Conservation (phyloP, 2,329 filamentous ascomycete genomes). For the Trichoderma pleuroti region DNA sequence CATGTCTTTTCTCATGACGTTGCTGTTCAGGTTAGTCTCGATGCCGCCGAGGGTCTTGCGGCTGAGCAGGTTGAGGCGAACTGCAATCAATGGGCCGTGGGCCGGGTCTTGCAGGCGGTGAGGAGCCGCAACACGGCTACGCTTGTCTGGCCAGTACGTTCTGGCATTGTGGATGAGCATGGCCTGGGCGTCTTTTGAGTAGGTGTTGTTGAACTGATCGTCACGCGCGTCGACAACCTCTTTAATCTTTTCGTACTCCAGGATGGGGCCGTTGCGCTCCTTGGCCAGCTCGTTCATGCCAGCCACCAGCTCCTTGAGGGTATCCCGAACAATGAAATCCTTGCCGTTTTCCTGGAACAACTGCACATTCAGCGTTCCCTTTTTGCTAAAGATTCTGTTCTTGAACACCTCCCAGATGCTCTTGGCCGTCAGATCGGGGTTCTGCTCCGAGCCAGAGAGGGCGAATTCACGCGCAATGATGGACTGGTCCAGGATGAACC, state of each 20-base stretch:
- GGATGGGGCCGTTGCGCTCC: constrained; percentile 43
- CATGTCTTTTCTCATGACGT: constrained; percentile 51
- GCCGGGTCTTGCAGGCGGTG: constrained; percentile 52
- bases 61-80: constrained; percentile 58
- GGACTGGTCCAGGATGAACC: constrained; percentile 57
- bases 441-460: constrained; percentile 61
- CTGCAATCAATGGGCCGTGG: constrained; percentile 58
- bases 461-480: constrained; percentile 61
- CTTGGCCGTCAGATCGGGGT: constrained; percentile 58
- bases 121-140: constrained; percentile 49
- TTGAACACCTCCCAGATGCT: constrained; percentile 50
- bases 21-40: constrained; percentile 56
- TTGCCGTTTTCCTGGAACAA: constrained; percentile 56
- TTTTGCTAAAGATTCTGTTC: constrained; percentile 45
- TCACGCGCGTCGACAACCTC: constrained; percentile 52
- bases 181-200: constrained; percentile 58
- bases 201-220: constrained; percentile 52
- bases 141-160: constrained; percentile 52
- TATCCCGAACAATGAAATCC: constrained; percentile 58
- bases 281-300: constrained; percentile 57
- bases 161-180: constrained; percentile 59
- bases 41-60: constrained; percentile 59
- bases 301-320: constrained; percentile 50
- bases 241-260: constrained; percentile 44
- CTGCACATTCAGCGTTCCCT: constrained; percentile 53